Conservation (phyloP, 1,284 basidiomycete species). For the Phellinidium pouzarii region DNA sequence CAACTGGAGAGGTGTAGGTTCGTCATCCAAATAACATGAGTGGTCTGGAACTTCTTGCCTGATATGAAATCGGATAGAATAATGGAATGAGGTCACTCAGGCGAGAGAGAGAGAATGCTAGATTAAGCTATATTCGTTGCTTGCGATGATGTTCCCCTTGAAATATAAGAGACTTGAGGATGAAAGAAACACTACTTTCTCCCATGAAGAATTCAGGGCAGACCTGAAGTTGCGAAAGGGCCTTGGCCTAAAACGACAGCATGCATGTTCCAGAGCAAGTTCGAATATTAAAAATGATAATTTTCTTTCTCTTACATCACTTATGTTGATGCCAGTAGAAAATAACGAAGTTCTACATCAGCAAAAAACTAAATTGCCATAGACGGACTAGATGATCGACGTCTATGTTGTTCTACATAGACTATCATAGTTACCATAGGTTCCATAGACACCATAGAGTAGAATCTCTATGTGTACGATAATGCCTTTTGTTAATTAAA, state of each 20-base stretch:
- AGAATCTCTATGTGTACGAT: too few relatives aligned
- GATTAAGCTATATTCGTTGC: slow-evolving; percentile 27
- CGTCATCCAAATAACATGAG: slow-evolving; percentile 26
- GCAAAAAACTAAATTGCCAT: too few relatives aligned
- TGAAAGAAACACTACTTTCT: slow-evolving; percentile 9
- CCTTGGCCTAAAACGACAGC: slow-evolving; percentile 18
- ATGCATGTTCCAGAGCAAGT: too few relatives aligned
- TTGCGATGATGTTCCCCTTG: slow-evolving; percentile 24
- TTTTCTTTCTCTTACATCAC: too few relatives aligned
- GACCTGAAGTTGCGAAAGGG: slow-evolving; percentile 21
- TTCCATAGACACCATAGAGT: too few relatives aligned
- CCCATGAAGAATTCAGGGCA: not conserved
- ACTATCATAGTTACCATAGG: too few relatives aligned
- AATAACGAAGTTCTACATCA: too few relatives aligned
- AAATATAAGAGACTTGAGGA: slow-evolving; percentile 2
- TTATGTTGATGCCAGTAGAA: too few relatives aligned
- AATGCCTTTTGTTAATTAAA: too few relatives aligned
- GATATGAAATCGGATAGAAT: slow-evolving; percentile 25
- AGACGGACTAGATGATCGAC: too few relatives aligned
- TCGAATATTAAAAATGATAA: too few relatives aligned
- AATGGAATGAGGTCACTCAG: slow-evolving; percentile 26
- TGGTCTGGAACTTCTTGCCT: slow-evolving; percentile 24
- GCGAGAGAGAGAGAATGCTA: slow-evolving; percentile 27
- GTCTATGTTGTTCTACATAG: too few relatives aligned
- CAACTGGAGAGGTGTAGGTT: slow-evolving; percentile 22